phyloP scores from a whole-genome alignment of 2,329 filamentous ascomycete species.

The Scedosporium minutisporum region DNA sequence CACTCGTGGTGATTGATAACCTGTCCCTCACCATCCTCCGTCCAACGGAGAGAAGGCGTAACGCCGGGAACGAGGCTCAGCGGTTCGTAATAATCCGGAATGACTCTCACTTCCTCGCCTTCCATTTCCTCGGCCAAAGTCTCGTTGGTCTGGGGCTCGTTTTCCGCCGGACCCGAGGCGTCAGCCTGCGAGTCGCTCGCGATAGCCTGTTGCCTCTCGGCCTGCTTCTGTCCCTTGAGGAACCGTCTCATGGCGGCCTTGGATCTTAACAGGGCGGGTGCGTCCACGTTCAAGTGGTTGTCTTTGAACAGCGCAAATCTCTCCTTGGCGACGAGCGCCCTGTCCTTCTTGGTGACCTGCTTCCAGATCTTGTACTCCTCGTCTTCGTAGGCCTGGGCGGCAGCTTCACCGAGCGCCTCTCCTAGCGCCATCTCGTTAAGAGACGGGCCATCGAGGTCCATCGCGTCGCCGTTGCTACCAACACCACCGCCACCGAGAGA shows the following conservation, averaged over 20 bases:
- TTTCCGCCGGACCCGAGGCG: conserved; percentile 17
- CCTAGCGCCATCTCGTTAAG: conserved; percentile 55
- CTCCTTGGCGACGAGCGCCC: conserved; percentile 77
- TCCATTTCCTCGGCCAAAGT: conserved; percentile 94
- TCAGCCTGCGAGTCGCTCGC: conserved; percentile 22
- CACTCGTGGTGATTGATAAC: conserved; percentile 83
- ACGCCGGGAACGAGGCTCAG: conserved; percentile 81
- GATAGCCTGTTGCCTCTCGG: not conserved
- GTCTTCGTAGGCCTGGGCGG: conserved; percentile 73
- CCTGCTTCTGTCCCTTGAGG: conserved; percentile 62
- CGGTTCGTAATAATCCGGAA: conserved; percentile 92
- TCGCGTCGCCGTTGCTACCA: conserved; percentile 69
- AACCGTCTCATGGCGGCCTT: conserved; percentile 87
- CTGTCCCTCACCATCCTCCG: conserved; percentile 80
- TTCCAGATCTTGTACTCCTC: conserved; percentile 99
- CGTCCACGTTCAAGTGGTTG: conserved; percentile 75
- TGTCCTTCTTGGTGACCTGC: conserved; percentile 94
- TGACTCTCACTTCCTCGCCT: conserved; percentile 68
- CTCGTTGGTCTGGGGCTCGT: conserved; percentile 32
- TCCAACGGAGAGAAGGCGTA: conserved; percentile 68
- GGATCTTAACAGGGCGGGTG: conserved; percentile 74
- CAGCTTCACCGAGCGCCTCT: conserved; percentile 54
- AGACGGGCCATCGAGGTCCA: conserved; percentile 76
- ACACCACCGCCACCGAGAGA: conserved; percentile 26
- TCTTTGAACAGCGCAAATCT: conserved; percentile 78